Percentiles rank a stretch among this genome's conserved stretches.
These are phyloP conservation scores for Botrytis cinerea DNA, from an alignment of 2,329 filamentous ascomycete species.

Conservation along the genomic window DNA sequence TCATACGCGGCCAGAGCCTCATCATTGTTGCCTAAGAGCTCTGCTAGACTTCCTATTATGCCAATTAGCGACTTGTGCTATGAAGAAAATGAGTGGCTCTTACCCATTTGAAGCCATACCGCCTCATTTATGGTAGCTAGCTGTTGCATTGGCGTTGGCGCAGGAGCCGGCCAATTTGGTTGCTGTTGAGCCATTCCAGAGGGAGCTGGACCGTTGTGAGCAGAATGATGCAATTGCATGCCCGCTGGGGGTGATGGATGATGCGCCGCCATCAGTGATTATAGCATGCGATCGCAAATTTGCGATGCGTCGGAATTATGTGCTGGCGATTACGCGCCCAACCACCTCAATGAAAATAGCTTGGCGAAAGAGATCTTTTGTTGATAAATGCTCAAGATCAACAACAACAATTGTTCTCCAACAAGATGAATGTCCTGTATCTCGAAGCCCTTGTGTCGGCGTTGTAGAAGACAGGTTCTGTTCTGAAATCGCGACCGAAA, in stretches of 20 bases:
- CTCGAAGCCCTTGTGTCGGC: not conserved
- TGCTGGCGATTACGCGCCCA: conserved; percentile 25
- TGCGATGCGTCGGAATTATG: not conserved
- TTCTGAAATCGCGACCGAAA: not conserved
- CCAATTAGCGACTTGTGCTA: conserved; percentile 39
- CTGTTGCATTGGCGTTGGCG: conserved; percentile 57
- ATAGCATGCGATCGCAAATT: conserved; percentile 20
- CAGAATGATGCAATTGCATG: conserved; percentile 51
- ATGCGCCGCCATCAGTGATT: conserved; percentile 39
- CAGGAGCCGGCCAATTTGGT: conserved; percentile 45
- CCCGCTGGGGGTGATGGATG: conserved; percentile 52
- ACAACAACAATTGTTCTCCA: conserved; percentile 14
- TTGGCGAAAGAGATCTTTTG: conserved; percentile 3
- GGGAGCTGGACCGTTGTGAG: conserved; percentile 35
- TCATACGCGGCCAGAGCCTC: conserved; percentile 91
- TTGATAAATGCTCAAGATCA: not conserved
- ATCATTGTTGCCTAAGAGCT: conserved; percentile 84
- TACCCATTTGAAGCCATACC: conserved; percentile 93
- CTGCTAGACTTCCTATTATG: conserved; percentile 72
- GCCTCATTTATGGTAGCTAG: conserved; percentile 79
- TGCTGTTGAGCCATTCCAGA: conserved; percentile 36
- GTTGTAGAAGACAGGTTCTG: not conserved
- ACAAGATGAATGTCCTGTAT: not conserved
- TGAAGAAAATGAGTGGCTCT: conserved; percentile 39
- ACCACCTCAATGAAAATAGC: conserved; percentile 14